Conservation (phyloP, 768 basidiomycete species). For the Lactarius hengduanensis region DNA sequence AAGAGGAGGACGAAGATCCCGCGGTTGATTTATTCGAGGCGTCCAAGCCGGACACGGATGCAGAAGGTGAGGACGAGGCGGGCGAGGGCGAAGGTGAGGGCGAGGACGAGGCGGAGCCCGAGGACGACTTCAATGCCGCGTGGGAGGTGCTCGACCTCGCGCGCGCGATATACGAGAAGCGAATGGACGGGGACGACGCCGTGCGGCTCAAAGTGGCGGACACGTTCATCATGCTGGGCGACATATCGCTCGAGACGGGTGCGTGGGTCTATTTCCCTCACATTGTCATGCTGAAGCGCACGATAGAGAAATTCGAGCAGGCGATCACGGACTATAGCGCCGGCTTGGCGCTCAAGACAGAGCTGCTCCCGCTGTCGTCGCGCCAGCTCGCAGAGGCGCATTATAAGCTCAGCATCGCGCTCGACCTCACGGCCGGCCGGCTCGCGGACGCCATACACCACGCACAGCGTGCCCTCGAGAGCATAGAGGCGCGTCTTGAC, state of each 20-base stretch:
- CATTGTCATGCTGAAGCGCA: too few species aligned
- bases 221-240: slow-evolving; percentile 86
- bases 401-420: slow-evolving; percentile 90
- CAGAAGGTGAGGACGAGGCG: slow-evolving; percentile 49
- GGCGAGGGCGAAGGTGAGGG: slow-evolving; percentile 52
- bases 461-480: slow-evolving; percentile 75
- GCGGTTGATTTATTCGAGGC: slow-evolving; percentile 65
- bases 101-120: slow-evolving; percentile 70
- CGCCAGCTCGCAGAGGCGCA: slow-evolving; percentile 93
- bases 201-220: slow-evolving; percentile 84
- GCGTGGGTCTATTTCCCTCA: slow-evolving; percentile 28
- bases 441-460: slow-evolving; percentile 80
- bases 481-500: slow-evolving; percentile 67
- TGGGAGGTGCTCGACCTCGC: slow-evolving; percentile 98
- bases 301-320: slow-evolving; percentile 90
- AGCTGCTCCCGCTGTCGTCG: slow-evolving; percentile 80
- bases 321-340: slow-evolving; percentile 85
- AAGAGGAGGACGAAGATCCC: slow-evolving; percentile 51
- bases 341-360: slow-evolving; percentile 68
- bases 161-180: slow-evolving; percentile 78
- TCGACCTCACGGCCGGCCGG: slow-evolving; percentile 85
- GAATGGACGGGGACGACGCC: slow-evolving; percentile 55
- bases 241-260: slow-evolving; percentile 98
- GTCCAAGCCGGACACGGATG: slow-evolving; percentile 45
- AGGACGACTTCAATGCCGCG: slow-evolving; percentile 97